Evolutionary conservation across 352 stramenopile genomes (phyloP).

Genomic region (Phytophthora melonis): DNA sequence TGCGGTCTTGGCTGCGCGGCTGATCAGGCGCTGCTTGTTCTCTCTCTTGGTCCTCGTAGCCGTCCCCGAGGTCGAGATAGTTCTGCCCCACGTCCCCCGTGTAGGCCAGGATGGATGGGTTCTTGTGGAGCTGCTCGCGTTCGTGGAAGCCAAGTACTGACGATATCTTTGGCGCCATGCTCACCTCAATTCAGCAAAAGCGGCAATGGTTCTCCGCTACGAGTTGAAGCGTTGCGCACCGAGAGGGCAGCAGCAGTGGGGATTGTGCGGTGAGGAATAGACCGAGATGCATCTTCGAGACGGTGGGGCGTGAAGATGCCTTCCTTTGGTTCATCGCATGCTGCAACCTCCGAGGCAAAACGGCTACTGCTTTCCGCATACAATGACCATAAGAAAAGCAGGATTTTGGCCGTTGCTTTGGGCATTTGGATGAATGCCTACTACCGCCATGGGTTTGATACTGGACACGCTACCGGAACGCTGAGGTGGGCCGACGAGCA

Average conservation of each 20-base stretch:
- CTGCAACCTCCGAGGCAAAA: conserved; percentile 20
- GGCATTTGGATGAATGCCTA: not conserved
- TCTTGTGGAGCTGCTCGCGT: conserved; percentile 34
- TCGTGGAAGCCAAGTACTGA: conserved; percentile 32
- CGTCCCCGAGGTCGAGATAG: conserved; percentile 33
- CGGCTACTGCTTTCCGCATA: not conserved
- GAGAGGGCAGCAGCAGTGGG: not conserved
- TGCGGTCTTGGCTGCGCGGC: not conserved
- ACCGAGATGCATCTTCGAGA: conserved; percentile 18
- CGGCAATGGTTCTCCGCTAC: conserved; percentile 11
- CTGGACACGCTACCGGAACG: not conserved
- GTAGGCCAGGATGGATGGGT: conserved; percentile 37
- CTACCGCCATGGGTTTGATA: not conserved
- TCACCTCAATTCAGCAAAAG: conserved; percentile 24
- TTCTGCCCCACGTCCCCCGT: conserved; percentile 38
- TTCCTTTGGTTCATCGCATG: conserved; percentile 11
- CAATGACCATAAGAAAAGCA: not conserved
- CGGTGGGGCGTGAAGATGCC: conserved; percentile 2
- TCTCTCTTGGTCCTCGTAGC: conserved; percentile 16
- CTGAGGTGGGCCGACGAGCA: no score
- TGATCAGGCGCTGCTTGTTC: conserved; percentile 1
- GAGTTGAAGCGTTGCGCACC: not conserved
- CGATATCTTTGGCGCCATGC: conserved; percentile 37
- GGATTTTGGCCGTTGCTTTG: not conserved
- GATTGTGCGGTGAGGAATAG: conserved; percentile 16